Conservation (phyloP, 2,329 filamentous ascomycete genomes). For the Colletotrichum incanum region DNA sequence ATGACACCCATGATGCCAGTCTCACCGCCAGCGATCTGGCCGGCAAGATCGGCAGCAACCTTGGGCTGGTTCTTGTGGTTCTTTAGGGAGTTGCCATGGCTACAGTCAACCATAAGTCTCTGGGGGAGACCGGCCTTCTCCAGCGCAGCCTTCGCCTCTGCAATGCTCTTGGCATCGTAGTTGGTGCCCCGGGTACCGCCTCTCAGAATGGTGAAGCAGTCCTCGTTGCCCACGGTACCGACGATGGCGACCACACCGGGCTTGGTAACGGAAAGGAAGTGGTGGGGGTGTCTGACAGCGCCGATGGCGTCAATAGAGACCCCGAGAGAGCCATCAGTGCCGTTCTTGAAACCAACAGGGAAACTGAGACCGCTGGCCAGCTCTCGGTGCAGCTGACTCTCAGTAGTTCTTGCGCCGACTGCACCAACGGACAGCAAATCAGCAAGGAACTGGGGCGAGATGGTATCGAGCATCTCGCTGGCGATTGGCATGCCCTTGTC, state of each 20-base stretch:
- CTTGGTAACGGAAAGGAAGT: constrained; percentile 98
- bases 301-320: constrained; percentile 97
- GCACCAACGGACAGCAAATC: constrained; percentile 94
- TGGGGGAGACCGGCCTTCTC: constrained; percentile 80
- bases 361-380: constrained; percentile 94
- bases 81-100: constrained; percentile 96
- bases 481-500: constrained; percentile 95
- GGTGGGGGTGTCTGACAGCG: constrained; percentile 90
- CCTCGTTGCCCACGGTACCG: constrained; percentile 93
- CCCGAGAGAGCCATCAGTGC: constrained; percentile 90
- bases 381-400: constrained; percentile 96
- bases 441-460: constrained; percentile 96
- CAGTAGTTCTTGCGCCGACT: constrained; percentile 95
- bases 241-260: constrained; percentile 96
- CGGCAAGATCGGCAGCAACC: constrained; percentile 85
- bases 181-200: constrained; percentile 96
- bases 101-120: constrained; percentile 97
- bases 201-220: constrained; percentile 96
- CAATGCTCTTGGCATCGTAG: constrained; percentile 89
- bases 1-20: constrained; percentile 95
- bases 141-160: constrained; percentile 85
- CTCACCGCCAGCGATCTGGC: constrained; percentile 90
- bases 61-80: constrained; percentile 98
- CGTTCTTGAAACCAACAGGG: constrained; percentile 99
- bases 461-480: constrained; percentile 98